Evolutionary conservation across 1,284 basidiomycete species (phyloP).

Genomic region (Ganoderma lucidum): DNA sequence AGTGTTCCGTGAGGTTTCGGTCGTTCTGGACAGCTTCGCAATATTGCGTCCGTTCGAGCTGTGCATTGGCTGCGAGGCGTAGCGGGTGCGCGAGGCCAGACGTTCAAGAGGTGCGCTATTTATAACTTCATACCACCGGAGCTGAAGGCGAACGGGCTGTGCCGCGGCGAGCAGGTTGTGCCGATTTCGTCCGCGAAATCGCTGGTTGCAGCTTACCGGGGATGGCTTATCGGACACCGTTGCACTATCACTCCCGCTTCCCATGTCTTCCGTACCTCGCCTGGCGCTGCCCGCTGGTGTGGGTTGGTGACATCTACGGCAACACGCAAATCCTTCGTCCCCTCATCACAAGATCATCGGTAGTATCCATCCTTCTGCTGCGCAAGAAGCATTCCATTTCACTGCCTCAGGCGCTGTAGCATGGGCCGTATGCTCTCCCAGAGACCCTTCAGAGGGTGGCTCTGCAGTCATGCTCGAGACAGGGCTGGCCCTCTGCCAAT

Average conservation of each 20-base stretch:
- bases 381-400: background rate
- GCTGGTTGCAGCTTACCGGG: constrained; percentile 8
- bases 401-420: background rate
- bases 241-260: background rate
- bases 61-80: background rate
- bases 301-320: constrained; percentile 4
- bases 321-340: constrained; percentile 8
- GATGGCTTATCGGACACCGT: constrained; percentile 14
- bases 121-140: background rate
- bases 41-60: background rate
- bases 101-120: constrained; percentile 3
- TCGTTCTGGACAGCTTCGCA: background rate
- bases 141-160: background rate
- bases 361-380: background rate
- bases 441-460: constrained; percentile 1
- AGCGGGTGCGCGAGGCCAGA: background rate
- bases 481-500: background rate
- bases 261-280: background rate
- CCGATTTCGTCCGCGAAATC: background rate
- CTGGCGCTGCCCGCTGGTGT: background rate
- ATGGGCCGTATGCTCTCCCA: background rate
- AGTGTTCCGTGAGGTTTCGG: background rate
- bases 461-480: background rate
- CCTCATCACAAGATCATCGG: constrained; percentile 4
- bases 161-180: background rate